Conservation (phyloP, 208 protist genomes). For the Crithidia fasciculata region DNA sequence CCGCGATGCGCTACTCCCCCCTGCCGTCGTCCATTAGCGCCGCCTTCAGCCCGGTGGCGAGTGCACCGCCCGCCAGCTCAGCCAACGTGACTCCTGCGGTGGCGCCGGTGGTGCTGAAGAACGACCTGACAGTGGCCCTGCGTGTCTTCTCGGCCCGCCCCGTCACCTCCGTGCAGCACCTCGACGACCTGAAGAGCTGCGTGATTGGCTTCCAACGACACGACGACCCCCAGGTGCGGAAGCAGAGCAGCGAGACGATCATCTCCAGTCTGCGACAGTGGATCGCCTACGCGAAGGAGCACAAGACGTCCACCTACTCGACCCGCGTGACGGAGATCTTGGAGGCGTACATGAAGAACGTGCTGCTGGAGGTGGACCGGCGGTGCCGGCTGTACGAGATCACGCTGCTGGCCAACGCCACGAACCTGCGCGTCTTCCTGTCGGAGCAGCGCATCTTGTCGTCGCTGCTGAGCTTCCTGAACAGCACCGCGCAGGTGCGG, state of each 20-base stretch:
- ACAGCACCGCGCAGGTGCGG: constrained; percentile 66
- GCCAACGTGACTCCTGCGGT: constrained; percentile 2
- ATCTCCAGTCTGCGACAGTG: constrained; percentile 68
- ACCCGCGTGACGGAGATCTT: constrained; percentile 86
- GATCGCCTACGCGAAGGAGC: constrained; percentile 77
- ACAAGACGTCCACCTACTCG: constrained; percentile 85
- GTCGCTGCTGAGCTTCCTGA: constrained; percentile 83
- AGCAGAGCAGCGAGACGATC: constrained; percentile 76
- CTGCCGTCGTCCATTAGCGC: constrained; percentile 16
- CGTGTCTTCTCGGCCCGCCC: constrained; percentile 70
- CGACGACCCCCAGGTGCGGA: constrained; percentile 68
- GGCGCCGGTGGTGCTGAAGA: constrained; percentile 7
- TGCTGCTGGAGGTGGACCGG: constrained; percentile 82
- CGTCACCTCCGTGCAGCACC: constrained; percentile 78
- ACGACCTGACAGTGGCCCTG: constrained; percentile 81
- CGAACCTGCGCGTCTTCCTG: constrained; percentile 70
- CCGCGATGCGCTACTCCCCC: constrained; percentile 31
- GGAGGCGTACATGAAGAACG: constrained; percentile 86
- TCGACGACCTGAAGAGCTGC: constrained; percentile 74
- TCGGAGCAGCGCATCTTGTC: constrained; percentile 78
- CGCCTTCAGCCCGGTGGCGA: constrained; percentile 23
- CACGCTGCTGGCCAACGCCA: constrained; percentile 64
- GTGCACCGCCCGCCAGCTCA: constrained; percentile 1
- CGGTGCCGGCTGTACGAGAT: constrained; percentile 72
- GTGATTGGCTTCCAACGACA: constrained; percentile 84